These are phyloP conservation scores for Asterochloris erici DNA, from an alignment of 139 green algal genomes.

Conservation along the genomic window DNA sequence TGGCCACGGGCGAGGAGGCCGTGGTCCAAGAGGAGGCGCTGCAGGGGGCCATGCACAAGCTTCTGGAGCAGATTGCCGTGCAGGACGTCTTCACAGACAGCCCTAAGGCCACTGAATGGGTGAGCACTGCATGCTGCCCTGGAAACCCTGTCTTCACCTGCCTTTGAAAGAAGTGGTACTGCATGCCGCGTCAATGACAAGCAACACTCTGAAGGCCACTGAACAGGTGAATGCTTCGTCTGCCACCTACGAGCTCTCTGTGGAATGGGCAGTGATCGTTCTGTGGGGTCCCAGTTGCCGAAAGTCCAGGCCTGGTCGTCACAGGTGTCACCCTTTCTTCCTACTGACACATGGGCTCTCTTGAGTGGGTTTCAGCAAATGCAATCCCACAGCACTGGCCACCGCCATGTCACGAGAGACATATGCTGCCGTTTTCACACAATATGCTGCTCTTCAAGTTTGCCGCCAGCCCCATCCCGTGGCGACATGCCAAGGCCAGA, in stretches of 20 bases:
- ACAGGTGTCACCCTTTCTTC: no score
- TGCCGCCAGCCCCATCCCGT: background rate
- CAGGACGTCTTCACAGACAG: slow-evolving; percentile 1
- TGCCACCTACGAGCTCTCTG: background rate
- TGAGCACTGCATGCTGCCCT: background rate
- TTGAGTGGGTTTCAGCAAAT: no score
- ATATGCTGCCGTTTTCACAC: no score
- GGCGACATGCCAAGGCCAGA: background rate
- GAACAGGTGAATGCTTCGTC: no score
- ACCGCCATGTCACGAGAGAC: no score
- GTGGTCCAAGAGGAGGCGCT: background rate
- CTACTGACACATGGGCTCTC: no score
- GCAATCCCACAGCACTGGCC: no score
- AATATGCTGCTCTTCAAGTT: background rate
- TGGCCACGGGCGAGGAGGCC: background rate
- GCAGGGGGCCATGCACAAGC: background rate
- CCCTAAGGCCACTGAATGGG: slow-evolving; percentile 10
- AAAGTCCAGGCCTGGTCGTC: background rate
- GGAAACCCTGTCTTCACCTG: background rate
- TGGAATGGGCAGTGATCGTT: background rate
- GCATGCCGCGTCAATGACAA: background rate
- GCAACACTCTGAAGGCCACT: no score
- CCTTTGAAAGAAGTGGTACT: background rate
- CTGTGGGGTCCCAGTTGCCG: background rate
- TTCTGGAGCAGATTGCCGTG: slow-evolving; percentile 4